phyloP scores from a whole-genome alignment of 169 alveolate species.

The Babesia ovata region DNA sequence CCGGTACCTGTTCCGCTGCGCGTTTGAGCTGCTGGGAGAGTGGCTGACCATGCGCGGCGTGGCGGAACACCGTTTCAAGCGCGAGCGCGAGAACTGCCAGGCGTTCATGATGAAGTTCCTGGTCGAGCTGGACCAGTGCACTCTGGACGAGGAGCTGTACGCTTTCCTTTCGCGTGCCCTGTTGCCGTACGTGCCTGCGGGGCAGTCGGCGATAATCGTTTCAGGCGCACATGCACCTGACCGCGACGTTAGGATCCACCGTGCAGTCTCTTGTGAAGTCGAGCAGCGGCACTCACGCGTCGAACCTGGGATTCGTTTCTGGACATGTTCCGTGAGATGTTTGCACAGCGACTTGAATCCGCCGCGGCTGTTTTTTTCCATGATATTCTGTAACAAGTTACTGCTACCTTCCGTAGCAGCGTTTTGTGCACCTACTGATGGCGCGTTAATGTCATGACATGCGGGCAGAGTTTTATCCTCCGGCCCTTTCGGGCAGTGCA shows the following conservation, averaged over 20 bases:
- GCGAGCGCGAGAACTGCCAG: constrained; percentile 54
- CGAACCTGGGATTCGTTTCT: neutral
- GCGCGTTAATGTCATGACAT: neutral
- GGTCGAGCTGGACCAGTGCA: constrained; percentile 59
- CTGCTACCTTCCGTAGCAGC: neutral
- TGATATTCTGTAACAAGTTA: neutral
- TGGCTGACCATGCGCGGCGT: constrained; percentile 68
- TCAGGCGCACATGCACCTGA: constrained; percentile 55
- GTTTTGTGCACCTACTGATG: neutral
- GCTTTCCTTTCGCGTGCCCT: constrained; percentile 48
- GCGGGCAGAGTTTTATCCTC: constrained; percentile 8
- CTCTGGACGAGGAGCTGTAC: constrained; percentile 50
- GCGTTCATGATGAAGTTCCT: constrained; percentile 62
- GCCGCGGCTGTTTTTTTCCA: neutral
- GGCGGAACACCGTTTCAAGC: constrained; percentile 57
- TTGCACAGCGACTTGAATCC: constrained; percentile 30
- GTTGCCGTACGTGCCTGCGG: constrained; percentile 8
- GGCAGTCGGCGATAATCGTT: neutral
- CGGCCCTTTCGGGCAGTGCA: constrained; percentile 41
- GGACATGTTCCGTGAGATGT: constrained; percentile 1
- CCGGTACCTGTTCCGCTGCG: constrained; percentile 67
- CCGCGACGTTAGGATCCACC: no score
- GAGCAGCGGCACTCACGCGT: no score
- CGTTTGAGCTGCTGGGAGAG: constrained; percentile 68
- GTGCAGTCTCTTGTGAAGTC: no score